Base-by-base conservation (phyloP, 2,329 filamentous ascomycete species). In the Clarireedia hainanense region DNA sequence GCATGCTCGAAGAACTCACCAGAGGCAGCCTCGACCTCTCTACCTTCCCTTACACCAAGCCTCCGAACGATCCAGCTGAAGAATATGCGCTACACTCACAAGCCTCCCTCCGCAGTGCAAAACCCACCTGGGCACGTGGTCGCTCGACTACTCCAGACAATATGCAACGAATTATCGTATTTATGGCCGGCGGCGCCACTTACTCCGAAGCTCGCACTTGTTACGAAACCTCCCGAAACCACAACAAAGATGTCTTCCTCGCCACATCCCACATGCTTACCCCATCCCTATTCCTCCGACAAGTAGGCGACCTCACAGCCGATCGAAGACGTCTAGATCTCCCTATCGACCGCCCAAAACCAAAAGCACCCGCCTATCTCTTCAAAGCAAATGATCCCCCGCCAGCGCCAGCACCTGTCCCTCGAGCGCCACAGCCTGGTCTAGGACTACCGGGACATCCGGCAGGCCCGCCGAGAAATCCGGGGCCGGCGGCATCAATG, bases 151-250 rank as follows among this genome's bases (percentile, higher is more conserved):
- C 76, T 57, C 82, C 78, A 58, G 92, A 97, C 69, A 95, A 91
- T 61, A 83, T 87, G 52, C 94, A 99, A 70, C 84, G 94, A 52
- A 80, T 97, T 53, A 88, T 99, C 57, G 85, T 97, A 15, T 97
- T 96, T 69, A 86, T 97, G 80, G 94, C 92, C 1, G 94, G 94
- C 48, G 94, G 94, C 46, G 94, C 94, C 20, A 97, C 94, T 0
- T 96, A 92, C 70, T 91, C 89, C 5, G 94, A 99, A 73, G 81
- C 89, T 34, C 84, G 94, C 27, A 80, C 85, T 12, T 99, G 94
- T 73, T 97, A 97, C 69, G 90, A 96, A 65, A 75, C 92, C 26
- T 86, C 89, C 2, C 80, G 84, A 52, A 75, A 83, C 50, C 83
- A 83, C 47, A 83, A 82, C 52, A 83, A 87, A 61, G 94, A 99